Percentiles rank a stretch among this genome's conserved stretches.
These are phyloP conservation scores for Takakia lepidozioides DNA, from an alignment of 225 moss, liverwort and hornwort genomes.

Conservation along the genomic window DNA sequence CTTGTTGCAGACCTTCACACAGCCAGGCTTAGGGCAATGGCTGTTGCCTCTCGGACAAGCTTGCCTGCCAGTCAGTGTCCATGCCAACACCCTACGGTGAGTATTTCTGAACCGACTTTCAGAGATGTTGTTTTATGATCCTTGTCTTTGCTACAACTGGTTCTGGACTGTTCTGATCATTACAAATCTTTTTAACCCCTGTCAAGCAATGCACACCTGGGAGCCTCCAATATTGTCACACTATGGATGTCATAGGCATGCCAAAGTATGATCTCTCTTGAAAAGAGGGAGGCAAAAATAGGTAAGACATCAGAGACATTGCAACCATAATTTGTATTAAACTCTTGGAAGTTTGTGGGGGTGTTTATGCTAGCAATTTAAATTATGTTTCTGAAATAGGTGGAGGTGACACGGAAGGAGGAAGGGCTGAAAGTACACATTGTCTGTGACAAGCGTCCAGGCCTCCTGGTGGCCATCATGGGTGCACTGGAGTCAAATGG, in stretches of 20 bases:
- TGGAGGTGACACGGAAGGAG: constrained; percentile 19
- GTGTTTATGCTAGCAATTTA: background rate
- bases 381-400: constrained; percentile 10
- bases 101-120: background rate
- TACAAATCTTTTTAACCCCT: too few relatives aligned
- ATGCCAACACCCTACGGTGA: constrained; percentile 16
- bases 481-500: constrained; percentile 30
- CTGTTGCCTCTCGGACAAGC: constrained; percentile 11
- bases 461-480: constrained; percentile 34
- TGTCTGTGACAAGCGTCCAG: constrained; percentile 25
- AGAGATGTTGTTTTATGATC: background rate
- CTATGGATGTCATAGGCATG: too few relatives aligned
- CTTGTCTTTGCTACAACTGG: background rate
- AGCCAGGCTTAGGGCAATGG: constrained; percentile 6
- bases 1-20: constrained; percentile 9
- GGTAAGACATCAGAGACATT: too few relatives aligned
- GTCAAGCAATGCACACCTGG: too few relatives aligned
- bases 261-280: too few relatives aligned
- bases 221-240: too few relatives aligned
- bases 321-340: too few relatives aligned
- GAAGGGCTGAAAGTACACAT: constrained; percentile 32
- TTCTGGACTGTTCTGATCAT: too few relatives aligned
- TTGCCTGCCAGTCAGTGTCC: constrained; percentile 7
- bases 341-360: too few relatives aligned
- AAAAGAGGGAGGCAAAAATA: too few relatives aligned